Conservation (phyloP, 1,284 basidiomycete species). For the Thelephora terrestris region DNA sequence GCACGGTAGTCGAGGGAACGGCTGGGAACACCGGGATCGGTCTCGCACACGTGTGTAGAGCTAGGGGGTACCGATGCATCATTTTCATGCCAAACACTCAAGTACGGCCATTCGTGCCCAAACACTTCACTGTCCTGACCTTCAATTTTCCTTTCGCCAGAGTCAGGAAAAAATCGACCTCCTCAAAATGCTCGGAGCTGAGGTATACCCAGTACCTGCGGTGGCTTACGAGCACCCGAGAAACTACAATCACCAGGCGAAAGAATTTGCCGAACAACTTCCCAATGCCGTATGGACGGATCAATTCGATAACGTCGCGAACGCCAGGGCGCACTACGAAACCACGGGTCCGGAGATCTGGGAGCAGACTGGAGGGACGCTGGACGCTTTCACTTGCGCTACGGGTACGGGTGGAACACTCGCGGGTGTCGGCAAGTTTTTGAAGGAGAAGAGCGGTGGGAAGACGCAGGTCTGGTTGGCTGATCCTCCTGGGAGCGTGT, state of each 20-base stretch:
- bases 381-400: slow-evolving; percentile 89
- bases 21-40: slow-evolving; percentile 99
- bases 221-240: slow-evolving; percentile 93
- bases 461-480: slow-evolving; percentile 89
- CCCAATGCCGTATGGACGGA: slow-evolving; percentile 99
- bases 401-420: slow-evolving; percentile 96
- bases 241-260: slow-evolving; percentile 99
- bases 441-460: slow-evolving; percentile 80
- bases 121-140: neutral
- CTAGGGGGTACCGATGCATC: slow-evolving; percentile 94
- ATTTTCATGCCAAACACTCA: slow-evolving; percentile 99
- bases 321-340: slow-evolving; percentile 81
- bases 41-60: slow-evolving; percentile 89
- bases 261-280: slow-evolving; percentile 72
- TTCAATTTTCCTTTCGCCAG: slow-evolving; percentile 26
- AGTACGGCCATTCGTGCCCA: slow-evolving; percentile 29
- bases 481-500: slow-evolving; percentile 91
- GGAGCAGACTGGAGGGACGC: slow-evolving; percentile 73
- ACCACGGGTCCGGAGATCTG: slow-evolving; percentile 97
- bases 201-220: slow-evolving; percentile 92
- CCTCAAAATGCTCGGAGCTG: slow-evolving; percentile 92
- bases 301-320: slow-evolving; percentile 94
- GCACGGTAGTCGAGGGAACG: slow-evolving; percentile 95
- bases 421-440: slow-evolving; percentile 77
- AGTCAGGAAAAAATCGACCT: slow-evolving; percentile 98